Evolutionary conservation across 2,329 filamentous ascomycete species (phyloP).

Genomic region (Cordyceps pruinosa): DNA sequence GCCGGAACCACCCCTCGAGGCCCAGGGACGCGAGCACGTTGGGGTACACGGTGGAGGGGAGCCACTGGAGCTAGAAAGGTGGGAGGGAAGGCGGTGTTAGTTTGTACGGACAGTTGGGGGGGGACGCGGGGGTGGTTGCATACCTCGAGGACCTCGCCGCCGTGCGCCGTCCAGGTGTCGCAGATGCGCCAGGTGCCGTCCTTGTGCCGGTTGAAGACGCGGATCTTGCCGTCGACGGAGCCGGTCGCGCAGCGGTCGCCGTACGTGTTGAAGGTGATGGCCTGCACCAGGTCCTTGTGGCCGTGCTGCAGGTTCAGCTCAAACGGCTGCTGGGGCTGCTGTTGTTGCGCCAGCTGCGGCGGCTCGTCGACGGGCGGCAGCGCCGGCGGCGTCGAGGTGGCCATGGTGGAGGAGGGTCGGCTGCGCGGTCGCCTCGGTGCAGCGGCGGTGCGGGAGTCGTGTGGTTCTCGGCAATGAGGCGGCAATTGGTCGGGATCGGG

Average conservation of each 20-base stretch:
- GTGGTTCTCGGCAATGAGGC: not conserved
- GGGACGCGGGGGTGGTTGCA: slow-evolving; percentile 17
- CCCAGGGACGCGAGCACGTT: slow-evolving; percentile 82
- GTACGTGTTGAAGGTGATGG: slow-evolving; percentile 85
- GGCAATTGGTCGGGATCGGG: not conserved
- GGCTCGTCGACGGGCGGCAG: slow-evolving; percentile 34
- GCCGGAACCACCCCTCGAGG: slow-evolving; percentile 80
- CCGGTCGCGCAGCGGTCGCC: slow-evolving; percentile 87
- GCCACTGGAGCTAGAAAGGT: slow-evolving; percentile 71
- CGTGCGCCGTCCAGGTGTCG: slow-evolving; percentile 86
- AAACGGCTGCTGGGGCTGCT: slow-evolving; percentile 35
- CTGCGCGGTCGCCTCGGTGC: not conserved
- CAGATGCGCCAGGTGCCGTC: slow-evolving; percentile 71
- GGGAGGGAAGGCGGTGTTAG: not conserved
- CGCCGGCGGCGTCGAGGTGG: slow-evolving; percentile 20
- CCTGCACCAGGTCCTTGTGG: slow-evolving; percentile 74
- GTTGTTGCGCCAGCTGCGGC: not conserved
- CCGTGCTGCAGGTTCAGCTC: slow-evolving; percentile 63
- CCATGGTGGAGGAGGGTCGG: slow-evolving; percentile 18
- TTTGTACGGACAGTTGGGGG: too few relatives aligned
- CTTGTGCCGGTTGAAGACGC: slow-evolving; percentile 80
- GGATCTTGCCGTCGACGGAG: slow-evolving; percentile 86
- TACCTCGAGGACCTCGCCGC: slow-evolving; percentile 84
- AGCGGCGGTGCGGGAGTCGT: not conserved
- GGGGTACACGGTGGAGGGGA: slow-evolving; percentile 79